Percentiles rank a stretch among this genome's conserved stretches.
These are phyloP conservation scores for Trichoderma reesei DNA, from an alignment of 495 filamentous ascomycete genomes.

Conservation along the genomic window DNA sequence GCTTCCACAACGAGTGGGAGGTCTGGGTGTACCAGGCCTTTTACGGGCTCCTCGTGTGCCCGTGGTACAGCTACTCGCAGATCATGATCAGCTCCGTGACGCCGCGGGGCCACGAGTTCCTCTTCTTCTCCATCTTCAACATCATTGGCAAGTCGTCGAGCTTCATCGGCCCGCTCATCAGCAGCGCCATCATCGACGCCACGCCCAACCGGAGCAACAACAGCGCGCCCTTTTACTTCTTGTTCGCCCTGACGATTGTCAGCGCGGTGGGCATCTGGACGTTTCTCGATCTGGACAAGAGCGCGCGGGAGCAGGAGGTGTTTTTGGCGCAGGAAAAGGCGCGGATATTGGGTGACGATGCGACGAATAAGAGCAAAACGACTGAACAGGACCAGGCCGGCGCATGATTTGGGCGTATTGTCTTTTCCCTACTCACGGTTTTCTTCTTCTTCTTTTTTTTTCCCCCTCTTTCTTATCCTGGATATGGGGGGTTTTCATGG, in stretches of 20 bases:
- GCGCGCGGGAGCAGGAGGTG: slow-evolving; percentile 44
- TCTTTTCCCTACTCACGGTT: not conserved
- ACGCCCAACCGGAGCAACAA: slow-evolving; percentile 38
- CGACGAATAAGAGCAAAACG: slow-evolving; percentile 11
- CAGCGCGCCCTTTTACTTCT: slow-evolving; percentile 54
- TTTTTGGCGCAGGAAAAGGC: slow-evolving; percentile 38
- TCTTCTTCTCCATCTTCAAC: slow-evolving; percentile 58
- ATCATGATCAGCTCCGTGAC: slow-evolving; percentile 62
- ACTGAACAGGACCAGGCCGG: not conserved
- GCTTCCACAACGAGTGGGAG: slow-evolving; percentile 55
- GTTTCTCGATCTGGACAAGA: slow-evolving; percentile 50
- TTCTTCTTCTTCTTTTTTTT: not conserved
- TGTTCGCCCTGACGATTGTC: slow-evolving; percentile 41
- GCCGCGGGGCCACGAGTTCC: slow-evolving; percentile 52
- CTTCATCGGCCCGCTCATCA: slow-evolving; percentile 13
- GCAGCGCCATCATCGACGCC: slow-evolving; percentile 52
- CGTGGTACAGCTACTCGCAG: slow-evolving; percentile 59
- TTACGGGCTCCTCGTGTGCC: slow-evolving; percentile 56
- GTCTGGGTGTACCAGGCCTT: slow-evolving; percentile 54
- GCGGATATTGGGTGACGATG: slow-evolving; percentile 9
- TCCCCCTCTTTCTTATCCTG: not conserved
- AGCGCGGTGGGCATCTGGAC: slow-evolving; percentile 42
- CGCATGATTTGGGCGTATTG: not conserved
- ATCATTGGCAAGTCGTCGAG: slow-evolving; percentile 11
- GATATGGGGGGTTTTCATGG: not conserved